Evolutionary conservation across 805 yeast species (phyloP).

Genomic region (Candida incommunis): DNA sequence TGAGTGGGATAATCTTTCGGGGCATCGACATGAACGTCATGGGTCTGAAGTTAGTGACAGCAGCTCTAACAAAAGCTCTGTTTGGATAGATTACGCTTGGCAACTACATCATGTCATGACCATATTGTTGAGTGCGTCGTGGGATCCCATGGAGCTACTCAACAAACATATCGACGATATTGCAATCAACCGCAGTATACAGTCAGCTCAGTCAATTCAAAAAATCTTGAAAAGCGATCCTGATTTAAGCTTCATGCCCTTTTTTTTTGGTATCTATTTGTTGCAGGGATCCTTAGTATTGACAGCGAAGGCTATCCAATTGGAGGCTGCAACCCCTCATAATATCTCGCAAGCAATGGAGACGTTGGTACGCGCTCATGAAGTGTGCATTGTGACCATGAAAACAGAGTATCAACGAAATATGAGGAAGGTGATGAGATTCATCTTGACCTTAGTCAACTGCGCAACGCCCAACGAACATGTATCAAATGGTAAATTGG

Average conservation of each 20-base stretch:
- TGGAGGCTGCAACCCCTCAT: slow-evolving; percentile 12
- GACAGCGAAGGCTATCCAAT: slow-evolving; percentile 14
- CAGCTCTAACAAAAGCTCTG: slow-evolving; percentile 4
- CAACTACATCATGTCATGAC: slow-evolving; percentile 16
- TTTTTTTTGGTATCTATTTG: slow-evolving; percentile 19
- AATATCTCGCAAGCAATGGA: slow-evolving; percentile 18
- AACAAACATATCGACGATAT: slow-evolving; percentile 12
- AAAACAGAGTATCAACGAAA: slow-evolving; percentile 19
- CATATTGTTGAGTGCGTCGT: slow-evolving; percentile 15
- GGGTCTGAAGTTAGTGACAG: neutral
- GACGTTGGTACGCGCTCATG: slow-evolving; percentile 19
- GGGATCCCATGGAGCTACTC: slow-evolving; percentile 19
- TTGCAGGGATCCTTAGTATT: slow-evolving; percentile 17
- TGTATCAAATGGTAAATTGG: slow-evolving; percentile 4
- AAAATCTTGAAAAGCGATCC: slow-evolving; percentile 17
- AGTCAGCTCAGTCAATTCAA: slow-evolving; percentile 14
- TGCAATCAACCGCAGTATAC: slow-evolving; percentile 15
- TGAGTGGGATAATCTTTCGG: neutral
- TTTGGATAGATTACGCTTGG: slow-evolving; percentile 14
- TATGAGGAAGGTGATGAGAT: slow-evolving; percentile 18
- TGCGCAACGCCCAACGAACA: slow-evolving; percentile 8
- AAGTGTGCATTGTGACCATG: slow-evolving; percentile 18
- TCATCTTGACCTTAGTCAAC: slow-evolving; percentile 11
- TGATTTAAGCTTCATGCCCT: slow-evolving; percentile 17
- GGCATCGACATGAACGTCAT: too few relatives aligned